phyloP scores from a whole-genome alignment of 129 eudicot species.

The Chrysanthemum makinoi region DNA sequence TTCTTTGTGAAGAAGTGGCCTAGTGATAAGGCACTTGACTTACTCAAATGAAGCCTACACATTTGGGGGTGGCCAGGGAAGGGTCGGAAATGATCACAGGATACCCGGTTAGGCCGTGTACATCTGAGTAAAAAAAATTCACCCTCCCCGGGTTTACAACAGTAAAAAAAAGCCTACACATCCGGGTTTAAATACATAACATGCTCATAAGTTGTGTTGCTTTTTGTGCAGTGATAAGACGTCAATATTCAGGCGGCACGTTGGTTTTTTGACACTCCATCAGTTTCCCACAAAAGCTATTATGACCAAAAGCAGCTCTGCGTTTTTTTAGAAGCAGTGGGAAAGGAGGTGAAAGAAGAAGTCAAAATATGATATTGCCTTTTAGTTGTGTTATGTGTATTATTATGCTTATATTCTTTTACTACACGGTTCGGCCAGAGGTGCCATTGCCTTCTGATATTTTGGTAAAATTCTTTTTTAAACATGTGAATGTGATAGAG shows the following conservation, averaged over 20 bases:
- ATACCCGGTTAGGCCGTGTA: no score
- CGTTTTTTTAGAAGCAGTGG: slow-evolving; percentile 22
- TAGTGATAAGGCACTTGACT: no score
- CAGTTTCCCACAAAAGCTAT: slow-evolving; percentile 7
- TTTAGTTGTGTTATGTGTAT: slow-evolving; percentile 22
- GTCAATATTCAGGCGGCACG: slow-evolving; percentile 1
- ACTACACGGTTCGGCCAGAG: slow-evolving; percentile 18
- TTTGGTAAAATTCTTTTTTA: slow-evolving; percentile 2
- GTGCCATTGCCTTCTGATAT: slow-evolving; percentile 33
- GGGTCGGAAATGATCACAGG: no score
- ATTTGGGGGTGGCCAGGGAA: no score
- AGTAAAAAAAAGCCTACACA: no score
- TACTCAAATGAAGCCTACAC: no score
- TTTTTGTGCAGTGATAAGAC: slow-evolving; percentile 23
- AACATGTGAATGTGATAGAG: slow-evolving; percentile 18
- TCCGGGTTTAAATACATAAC: not conserved
- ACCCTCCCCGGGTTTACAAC: no score
- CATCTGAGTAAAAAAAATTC: no score
- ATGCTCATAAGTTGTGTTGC: slow-evolving; percentile 12
- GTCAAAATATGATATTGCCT: not conserved
- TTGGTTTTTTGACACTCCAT: slow-evolving; percentile 2
- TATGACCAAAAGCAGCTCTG: slow-evolving; percentile 27
- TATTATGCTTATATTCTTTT: slow-evolving; percentile 36
- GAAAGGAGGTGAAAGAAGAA: slow-evolving; percentile 17
- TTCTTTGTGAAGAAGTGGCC: no score